Percentiles rank a stretch among this genome's conserved stretches.
phyloP scores from a whole-genome alignment of 169 alveolate genomes.

The Besnoitia besnoiti region DNA sequence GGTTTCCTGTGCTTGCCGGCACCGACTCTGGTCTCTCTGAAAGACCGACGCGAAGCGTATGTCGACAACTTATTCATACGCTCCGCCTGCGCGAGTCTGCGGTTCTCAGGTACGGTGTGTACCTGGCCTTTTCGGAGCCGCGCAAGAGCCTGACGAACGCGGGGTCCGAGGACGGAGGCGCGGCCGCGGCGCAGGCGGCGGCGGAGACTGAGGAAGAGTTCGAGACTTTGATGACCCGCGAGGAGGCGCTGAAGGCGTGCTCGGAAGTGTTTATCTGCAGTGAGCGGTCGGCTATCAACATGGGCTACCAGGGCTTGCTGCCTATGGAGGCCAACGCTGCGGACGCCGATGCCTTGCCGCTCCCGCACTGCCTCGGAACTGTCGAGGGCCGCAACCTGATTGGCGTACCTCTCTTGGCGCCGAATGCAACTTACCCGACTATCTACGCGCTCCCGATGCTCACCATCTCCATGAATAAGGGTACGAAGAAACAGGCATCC shows the following conservation, averaged over 20 bases:
- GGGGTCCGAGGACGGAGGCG: constrained; percentile 28
- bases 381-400: constrained; percentile 91
- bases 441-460: constrained; percentile 97
- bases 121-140: constrained; percentile 42
- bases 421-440: constrained; percentile 89
- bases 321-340: constrained; percentile 18
- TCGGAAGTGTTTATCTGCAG: constrained; percentile 79
- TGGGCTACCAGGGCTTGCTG: constrained; percentile 94
- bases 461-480: constrained; percentile 96
- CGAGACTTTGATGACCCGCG: constrained; percentile 64
- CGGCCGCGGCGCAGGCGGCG: constrained; percentile 53
- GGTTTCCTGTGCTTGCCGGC: too few species aligned
- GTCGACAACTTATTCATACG: too few species aligned
- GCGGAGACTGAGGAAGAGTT: constrained; percentile 36
- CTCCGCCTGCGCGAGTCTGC: neutral
- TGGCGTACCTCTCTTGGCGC: constrained; percentile 94
- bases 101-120: constrained; percentile 61
- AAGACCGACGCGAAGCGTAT: too few species aligned
- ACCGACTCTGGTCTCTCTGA: too few species aligned
- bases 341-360: constrained; percentile 26
- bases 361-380: constrained; percentile 68
- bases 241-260: constrained; percentile 66
- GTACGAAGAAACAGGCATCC: neutral
- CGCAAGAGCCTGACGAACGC: neutral
- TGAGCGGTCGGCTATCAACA: constrained; percentile 86